Evolutionary conservation across 1,284 basidiomycete genomes (phyloP).

Genomic region (Tylopilus sp.): DNA sequence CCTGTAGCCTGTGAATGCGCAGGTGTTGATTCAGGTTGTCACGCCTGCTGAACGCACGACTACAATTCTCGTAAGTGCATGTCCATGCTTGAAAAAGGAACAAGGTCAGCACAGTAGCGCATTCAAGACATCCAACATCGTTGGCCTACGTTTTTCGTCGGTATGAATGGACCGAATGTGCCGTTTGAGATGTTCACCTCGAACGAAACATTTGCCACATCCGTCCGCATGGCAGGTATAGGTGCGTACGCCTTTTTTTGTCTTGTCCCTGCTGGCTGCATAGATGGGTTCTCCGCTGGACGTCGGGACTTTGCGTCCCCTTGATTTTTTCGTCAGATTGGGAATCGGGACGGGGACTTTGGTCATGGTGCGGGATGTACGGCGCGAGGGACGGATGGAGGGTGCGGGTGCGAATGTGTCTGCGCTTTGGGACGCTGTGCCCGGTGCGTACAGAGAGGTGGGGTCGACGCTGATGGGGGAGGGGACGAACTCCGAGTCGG

Average conservation of each 20-base stretch:
- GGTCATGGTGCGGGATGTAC: conserved; percentile 21
- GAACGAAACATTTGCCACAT: conserved; percentile 55
- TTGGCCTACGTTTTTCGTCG: conserved; percentile 58
- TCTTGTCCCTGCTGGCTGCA: conserved; percentile 28
- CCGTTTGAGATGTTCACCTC: conserved; percentile 67
- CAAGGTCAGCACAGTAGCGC: neutral
- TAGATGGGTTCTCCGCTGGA: conserved; percentile 25
- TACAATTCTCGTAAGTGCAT: conserved; percentile 67
- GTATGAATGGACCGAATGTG: conserved; percentile 67
- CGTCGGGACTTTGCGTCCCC: conserved; percentile 69
- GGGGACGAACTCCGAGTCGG: conserved; percentile 26
- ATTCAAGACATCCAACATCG: neutral
- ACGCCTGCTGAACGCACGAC: conserved; percentile 72
- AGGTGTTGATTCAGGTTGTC: conserved; percentile 81
- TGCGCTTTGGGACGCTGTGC: neutral
- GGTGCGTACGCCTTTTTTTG: conserved; percentile 38
- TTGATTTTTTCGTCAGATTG: conserved; percentile 72
- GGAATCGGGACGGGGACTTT: conserved; percentile 59
- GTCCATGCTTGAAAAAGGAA: conserved; percentile 45
- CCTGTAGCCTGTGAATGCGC: conserved; percentile 51
- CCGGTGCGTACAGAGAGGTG: neutral
- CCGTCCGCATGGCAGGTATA: conserved; percentile 51
- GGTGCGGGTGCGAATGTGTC: neutral
- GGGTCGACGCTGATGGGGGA: conserved; percentile 13
- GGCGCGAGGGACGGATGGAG: conserved; percentile 18